Percentiles rank a stretch among this genome's conserved stretches.
Evolutionary conservation across 2,329 filamentous ascomycete species (phyloP).

Genomic region (Scedosporium minutisporum): DNA sequence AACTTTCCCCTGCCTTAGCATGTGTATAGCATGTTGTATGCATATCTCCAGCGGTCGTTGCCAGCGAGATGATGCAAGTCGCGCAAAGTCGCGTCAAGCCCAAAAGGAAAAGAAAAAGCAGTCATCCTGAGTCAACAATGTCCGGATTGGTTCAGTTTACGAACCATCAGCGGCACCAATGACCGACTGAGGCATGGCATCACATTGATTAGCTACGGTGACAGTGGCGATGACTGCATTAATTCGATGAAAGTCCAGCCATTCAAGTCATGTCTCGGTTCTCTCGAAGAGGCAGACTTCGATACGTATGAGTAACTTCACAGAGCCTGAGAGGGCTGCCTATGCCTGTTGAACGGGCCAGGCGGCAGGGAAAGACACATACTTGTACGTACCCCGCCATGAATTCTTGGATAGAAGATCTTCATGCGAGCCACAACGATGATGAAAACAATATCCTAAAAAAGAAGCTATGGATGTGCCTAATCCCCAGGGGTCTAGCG

Average conservation of each 20-base stretch:
- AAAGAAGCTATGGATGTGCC: neutral
- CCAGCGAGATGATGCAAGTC: neutral
- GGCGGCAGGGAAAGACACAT: neutral
- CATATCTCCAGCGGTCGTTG: neutral
- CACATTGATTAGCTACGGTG: neutral
- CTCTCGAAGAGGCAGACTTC: no score
- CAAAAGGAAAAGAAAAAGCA: neutral
- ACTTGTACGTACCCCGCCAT: neutral
- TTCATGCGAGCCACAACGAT: neutral
- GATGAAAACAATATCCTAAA: neutral
- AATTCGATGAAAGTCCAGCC: no score
- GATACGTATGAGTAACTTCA: no score
- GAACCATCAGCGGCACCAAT: neutral
- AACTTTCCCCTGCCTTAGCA: neutral
- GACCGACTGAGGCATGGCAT: neutral
- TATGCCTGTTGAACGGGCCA: neutral
- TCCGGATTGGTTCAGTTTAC: neutral
- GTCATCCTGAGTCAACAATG: neutral
- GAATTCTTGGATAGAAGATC: neutral
- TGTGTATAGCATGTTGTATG: no score
- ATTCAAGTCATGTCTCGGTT: no score
- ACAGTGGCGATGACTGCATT: neutral
- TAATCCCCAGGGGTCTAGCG: neutral
- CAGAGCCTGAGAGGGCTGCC: neutral
- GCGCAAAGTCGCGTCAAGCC: neutral